Evolutionary conservation across 306 rosid genomes (phyloP), one percentile per base, ranked within the genome.

Genomic region (Citrullus mucosospermus): DNA sequence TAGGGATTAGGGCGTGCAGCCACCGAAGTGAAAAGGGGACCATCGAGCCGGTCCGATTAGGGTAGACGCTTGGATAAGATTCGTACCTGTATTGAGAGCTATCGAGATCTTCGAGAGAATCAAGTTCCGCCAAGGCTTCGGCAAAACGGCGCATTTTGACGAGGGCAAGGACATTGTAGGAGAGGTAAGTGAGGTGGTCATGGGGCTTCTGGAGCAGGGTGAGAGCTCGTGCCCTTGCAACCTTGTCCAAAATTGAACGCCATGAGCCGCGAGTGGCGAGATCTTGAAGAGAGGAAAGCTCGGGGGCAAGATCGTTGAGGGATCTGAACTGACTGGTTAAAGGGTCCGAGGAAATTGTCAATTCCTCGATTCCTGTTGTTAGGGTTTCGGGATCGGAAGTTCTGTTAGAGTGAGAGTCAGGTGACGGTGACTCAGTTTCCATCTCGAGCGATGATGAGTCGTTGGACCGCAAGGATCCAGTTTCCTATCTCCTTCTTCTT

Each of bases 21-120:
- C 98, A 94, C 2, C 98, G 95, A 18, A 94, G 94, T 14, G 88
- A 88, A 85, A 94, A 92, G 12, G 98, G 97, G 36, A 94, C 92
- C 98, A 94, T 88, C 18, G 97, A 94, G 60, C 98, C 98, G 76
- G 80, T 50, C 6, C 92, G 90, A 16, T 82, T 84, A 2, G 88
- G 91, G 80, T 94, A 91, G 1, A 85, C 70, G 18, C 77, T 83
- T 0, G 96, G 97, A 81, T 90, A 90, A 0, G 87, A 73, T 73
- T 94, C 96, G 86, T 94, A 94, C 15, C 77, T 74, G 86, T 94
- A 92, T 53, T 82, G 91, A 0, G 89, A 63, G 25, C 89, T 80
- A 28, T 89, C 86, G 62, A 94, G 93, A 39, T 94, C 95, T 78
- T 88, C 95, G 38, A 92, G 86, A 76, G 97, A 85, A 36, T 90